Conservation (phyloP, 306 rosid genomes). For the Datisca glomerata region DNA sequence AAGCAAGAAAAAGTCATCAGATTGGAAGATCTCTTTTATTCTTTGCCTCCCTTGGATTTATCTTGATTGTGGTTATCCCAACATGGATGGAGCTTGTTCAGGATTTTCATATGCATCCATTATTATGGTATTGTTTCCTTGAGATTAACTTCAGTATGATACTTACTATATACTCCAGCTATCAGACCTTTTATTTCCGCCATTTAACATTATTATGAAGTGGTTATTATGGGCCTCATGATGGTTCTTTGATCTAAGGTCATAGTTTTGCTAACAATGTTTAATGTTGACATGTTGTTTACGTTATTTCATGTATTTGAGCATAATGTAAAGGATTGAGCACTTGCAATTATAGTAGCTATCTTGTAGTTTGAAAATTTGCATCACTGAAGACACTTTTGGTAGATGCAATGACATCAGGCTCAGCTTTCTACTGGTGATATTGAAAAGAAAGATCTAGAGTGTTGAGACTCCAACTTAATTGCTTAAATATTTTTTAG, state of each 20-base stretch:
- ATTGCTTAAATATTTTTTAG: too few relatives aligned
- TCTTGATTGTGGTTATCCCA: slow-evolving; percentile 51
- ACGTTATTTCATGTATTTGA: too few relatives aligned
- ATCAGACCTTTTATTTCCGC: neutral
- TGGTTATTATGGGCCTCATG: neutral
- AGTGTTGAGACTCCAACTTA: too few relatives aligned
- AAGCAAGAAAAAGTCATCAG: slow-evolving; percentile 39
- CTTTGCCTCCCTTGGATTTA: slow-evolving; percentile 44
- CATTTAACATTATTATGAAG: neutral
- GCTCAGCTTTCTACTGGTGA: too few relatives aligned
- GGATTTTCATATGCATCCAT: slow-evolving; percentile 65
- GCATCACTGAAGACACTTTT: too few relatives aligned
- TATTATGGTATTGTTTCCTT: slow-evolving; percentile 43
- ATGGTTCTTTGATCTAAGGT: neutral
- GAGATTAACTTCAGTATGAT: too few relatives aligned
- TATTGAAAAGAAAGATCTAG: too few relatives aligned
- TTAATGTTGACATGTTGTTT: neutral
- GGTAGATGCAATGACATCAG: too few relatives aligned
- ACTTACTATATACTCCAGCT: slow-evolving; percentile 7
- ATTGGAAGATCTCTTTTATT: slow-evolving; percentile 52
- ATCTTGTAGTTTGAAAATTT: too few relatives aligned
- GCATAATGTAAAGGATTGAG: too few relatives aligned
- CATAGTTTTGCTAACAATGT: neutral
- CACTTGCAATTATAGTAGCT: too few relatives aligned
- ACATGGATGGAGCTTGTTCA: slow-evolving; percentile 82